phyloP scores from a whole-genome alignment of 345 rosid species.

The Trapa bicornis region DNA sequence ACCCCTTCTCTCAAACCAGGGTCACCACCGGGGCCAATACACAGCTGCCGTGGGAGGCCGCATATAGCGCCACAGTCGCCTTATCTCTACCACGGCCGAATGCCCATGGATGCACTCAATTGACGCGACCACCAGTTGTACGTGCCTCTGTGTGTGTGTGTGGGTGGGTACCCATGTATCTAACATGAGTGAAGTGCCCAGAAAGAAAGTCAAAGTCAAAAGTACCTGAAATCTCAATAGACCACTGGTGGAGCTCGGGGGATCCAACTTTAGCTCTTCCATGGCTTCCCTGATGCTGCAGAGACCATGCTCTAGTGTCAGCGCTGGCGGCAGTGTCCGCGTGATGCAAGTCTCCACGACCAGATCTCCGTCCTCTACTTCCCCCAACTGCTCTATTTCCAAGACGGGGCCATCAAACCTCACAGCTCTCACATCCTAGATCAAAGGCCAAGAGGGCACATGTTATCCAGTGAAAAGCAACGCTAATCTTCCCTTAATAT shows the following conservation, averaged over 20 bases:
- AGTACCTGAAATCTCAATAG: conserved; percentile 64
- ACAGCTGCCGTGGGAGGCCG: neutral
- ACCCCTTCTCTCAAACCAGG: no score
- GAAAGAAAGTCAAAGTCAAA: no score
- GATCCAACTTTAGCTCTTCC: conserved; percentile 44
- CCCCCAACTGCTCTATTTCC: conserved; percentile 19
- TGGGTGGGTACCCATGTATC: no score
- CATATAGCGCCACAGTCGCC: neutral
- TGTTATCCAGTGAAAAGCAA: neutral
- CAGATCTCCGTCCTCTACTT: conserved; percentile 31
- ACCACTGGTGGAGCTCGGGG: conserved; percentile 45
- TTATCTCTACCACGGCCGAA: neutral
- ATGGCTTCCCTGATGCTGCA: conserved; percentile 45
- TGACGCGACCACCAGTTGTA: neutral
- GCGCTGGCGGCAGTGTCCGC: conserved; percentile 63
- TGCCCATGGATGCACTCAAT: neutral
- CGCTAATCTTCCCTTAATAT: neutral
- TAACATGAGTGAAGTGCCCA: no score
- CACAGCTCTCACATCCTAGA: conserved; percentile 29
- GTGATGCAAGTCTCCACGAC: conserved; percentile 54
- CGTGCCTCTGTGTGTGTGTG: no score
- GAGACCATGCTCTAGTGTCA: conserved; percentile 63
- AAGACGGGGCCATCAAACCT: conserved; percentile 49
- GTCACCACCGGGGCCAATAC: neutral
- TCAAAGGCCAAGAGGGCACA: neutral